A percentile compares a stretch with the other conserved stretches of the same genome.
phyloP scores from a whole-genome alignment of 805 yeast genomes.

The Cyberlindnera samutprakarnensis region DNA sequence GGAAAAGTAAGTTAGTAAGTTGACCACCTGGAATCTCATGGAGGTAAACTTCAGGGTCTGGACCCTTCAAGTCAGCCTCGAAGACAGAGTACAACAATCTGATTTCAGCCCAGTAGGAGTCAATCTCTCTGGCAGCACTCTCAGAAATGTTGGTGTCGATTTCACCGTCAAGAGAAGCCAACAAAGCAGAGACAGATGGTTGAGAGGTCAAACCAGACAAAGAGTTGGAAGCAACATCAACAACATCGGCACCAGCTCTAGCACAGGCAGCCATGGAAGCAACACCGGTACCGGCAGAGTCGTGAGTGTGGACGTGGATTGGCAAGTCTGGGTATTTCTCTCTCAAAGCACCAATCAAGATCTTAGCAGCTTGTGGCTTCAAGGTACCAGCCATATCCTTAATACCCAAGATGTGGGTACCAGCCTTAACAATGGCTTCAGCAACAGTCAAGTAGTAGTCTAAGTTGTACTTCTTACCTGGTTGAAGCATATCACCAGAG shows the following conservation, averaged over 20 bases:
- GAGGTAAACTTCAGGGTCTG: slow-evolving; percentile 97
- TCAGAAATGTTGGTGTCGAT: slow-evolving; percentile 66
- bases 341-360: slow-evolving; percentile 76
- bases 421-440: slow-evolving; percentile 81
- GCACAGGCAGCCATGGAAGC: slow-evolving; percentile 95
- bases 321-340: slow-evolving; percentile 87
- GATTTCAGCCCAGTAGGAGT: slow-evolving; percentile 98
- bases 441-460: slow-evolving; percentile 80
- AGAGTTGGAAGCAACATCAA: slow-evolving; percentile 94
- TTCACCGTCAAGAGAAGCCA: slow-evolving; percentile 88
- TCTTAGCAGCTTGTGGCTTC: slow-evolving; percentile 88
- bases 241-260: slow-evolving; percentile 94
- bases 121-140: slow-evolving; percentile 70
- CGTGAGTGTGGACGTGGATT: slow-evolving; percentile 98
- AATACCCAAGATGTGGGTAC: slow-evolving; percentile 95
- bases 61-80: slow-evolving; percentile 98
- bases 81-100: slow-evolving; percentile 92
- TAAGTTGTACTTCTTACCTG: slow-evolving; percentile 93
- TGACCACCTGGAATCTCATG: slow-evolving; percentile 99
- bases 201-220: slow-evolving; percentile 99
- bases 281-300: slow-evolving; percentile 99
- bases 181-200: slow-evolving; percentile 88
- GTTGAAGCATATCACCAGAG: slow-evolving; percentile 97
- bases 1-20: slow-evolving; percentile 94
- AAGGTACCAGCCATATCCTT: slow-evolving; percentile 99